Percentiles rank a stretch among this genome's conserved stretches.
phyloP scores from a whole-genome alignment of 495 filamentous ascomycete genomes.

The Talaromyces trachyspermus region DNA sequence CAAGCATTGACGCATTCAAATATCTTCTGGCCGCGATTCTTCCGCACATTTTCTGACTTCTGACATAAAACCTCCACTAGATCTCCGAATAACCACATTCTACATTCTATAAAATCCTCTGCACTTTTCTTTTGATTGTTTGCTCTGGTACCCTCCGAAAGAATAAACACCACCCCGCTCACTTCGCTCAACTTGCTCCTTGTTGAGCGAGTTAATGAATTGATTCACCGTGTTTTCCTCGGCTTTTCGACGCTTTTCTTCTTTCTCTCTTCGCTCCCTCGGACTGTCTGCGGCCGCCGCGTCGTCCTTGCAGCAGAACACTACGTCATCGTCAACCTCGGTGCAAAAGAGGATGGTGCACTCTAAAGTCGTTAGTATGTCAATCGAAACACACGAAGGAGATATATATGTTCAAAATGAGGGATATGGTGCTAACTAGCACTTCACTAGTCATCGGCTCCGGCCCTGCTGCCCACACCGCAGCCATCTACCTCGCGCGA shows the following conservation, averaged over 20 bases:
- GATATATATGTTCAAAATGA: not conserved
- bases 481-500: conserved; percentile 89
- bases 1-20: too few relatives aligned
- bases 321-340: conserved; percentile 35
- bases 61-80: too few relatives aligned
- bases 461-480: conserved; percentile 94
- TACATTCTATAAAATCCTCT: too few relatives aligned
- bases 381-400: not conserved
- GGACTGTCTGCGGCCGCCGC: conserved; percentile 55
- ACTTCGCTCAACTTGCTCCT: conserved; percentile 7
- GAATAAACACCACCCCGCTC: conserved; percentile 1
- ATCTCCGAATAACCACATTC: too few relatives aligned
- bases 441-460: conserved; percentile 65
- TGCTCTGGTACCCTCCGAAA: too few relatives aligned
- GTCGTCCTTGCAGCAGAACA: conserved; percentile 53
- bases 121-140: too few relatives aligned
- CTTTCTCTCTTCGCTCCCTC: conserved; percentile 53
- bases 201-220: not conserved
- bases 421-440: not conserved
- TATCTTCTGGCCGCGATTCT: too few relatives aligned
- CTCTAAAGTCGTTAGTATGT: conserved; percentile 71
- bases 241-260: conserved; percentile 55
- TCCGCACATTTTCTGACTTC: too few relatives aligned
- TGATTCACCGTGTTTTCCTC: conserved; percentile 84
- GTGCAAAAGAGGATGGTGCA: conserved; percentile 57